These are phyloP conservation scores for Hypoxylon fuscum DNA, from an alignment of 495 filamentous ascomycete species.

Conservation along the genomic window DNA sequence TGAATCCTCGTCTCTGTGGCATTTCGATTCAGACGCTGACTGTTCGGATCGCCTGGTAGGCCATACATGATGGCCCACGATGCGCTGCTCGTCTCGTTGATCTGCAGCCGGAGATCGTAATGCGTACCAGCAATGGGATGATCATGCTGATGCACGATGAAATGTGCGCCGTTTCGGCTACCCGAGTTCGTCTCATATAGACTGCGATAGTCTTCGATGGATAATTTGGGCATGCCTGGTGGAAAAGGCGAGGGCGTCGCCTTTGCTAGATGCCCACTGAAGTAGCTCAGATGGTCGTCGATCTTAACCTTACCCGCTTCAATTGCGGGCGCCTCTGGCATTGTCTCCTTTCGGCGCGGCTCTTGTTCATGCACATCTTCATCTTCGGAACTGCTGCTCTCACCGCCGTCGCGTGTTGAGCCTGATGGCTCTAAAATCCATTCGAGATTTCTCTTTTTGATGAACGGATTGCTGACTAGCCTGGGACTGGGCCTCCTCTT, in stretches of 20 bases:
- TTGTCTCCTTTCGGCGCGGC: conserved; percentile 2
- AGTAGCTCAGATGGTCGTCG: conserved; percentile 62
- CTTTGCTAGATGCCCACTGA: conserved; percentile 54
- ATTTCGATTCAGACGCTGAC: conserved; percentile 63
- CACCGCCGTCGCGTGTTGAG: conserved; percentile 14
- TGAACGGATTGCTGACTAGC: conserved; percentile 42
- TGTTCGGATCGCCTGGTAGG: conserved; percentile 70
- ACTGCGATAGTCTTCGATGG: conserved; percentile 56
- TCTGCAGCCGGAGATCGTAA: conserved; percentile 73
- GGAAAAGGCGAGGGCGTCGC: conserved; percentile 39
- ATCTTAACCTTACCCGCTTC: conserved; percentile 66
- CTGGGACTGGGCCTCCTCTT: conserved; percentile 28
- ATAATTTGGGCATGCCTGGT: conserved; percentile 46
- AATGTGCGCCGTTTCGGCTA: conserved; percentile 62
- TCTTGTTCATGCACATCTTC: conserved; percentile 8
- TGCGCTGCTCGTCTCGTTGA: conserved; percentile 68
- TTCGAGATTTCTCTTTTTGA: conserved; percentile 48
- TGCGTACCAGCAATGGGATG: conserved; percentile 71
- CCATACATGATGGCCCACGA: conserved; percentile 75
- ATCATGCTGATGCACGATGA: conserved; percentile 75
- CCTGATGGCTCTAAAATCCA: conserved; percentile 42
- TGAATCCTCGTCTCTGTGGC: conserved; percentile 75
- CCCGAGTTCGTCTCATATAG: conserved; percentile 62
- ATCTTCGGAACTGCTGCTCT: conserved; percentile 20
- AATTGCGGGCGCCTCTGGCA: conserved; percentile 54